Base-by-base conservation (phyloP, 129 eudicot species). In the Gnaphalium uliginosum region DNA sequence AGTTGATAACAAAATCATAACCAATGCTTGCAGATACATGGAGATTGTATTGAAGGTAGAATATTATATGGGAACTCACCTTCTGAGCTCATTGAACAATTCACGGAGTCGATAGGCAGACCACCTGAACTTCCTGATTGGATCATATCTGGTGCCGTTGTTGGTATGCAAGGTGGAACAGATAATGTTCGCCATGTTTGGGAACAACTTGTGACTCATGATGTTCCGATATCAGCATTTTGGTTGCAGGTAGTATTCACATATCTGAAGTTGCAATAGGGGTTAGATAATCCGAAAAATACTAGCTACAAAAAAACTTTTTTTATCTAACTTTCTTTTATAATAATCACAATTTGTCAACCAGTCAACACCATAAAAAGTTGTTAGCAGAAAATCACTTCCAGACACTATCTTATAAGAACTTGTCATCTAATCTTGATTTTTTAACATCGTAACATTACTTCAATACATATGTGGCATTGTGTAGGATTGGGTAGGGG, bases 91-190 rank as follows among this genome's bases (percentile, higher is more conserved):
- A 89, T 91, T 66, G 96, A 95, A 77, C 79, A 76, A 79, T 87
- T 89, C 79, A 95, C 99, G 7, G 97, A 86, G 81, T 79, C 92
- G 22, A 86, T 95, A 15, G 99, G 99, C 33, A 95, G 99, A 78
- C 99, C 95, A 39, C 94, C 92, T 25, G 65, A 64, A 59, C 97
- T 95, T 81, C 99, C 99, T 75, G 92, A 84, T 33, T 95, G 99
- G 99, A 95, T 95, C 48, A 91, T 91, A 60, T 95, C 99, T 18
- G 99, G 99, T 69, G 97, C 96, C 9, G 87, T 95, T 56, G 99
- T 95, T 76, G 99, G 99, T 54, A 89, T 95, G 97, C 99, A 95
- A 88, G 99, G 99, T 35, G 99, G 99, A 73, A 95, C 97, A 53
- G 84, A 91, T 81, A 58, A 68, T 26, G 99, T 95, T 41, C 89